Base-by-base conservation (phyloP, 306 rosid genomes). In the Glycyrrhiza uralensis region DNA sequence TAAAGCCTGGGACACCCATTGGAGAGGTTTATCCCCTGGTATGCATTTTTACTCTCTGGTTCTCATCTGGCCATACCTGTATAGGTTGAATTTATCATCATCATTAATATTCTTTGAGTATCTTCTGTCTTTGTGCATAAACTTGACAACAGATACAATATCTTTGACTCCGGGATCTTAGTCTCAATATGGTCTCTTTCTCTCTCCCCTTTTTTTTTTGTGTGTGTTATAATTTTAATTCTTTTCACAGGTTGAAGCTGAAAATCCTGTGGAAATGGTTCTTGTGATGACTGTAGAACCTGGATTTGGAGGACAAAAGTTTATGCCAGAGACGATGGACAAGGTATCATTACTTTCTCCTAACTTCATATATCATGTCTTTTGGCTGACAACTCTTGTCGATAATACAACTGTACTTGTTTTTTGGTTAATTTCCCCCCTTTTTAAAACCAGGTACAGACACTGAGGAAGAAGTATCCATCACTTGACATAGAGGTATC, bases 271-370 rank as follows among this genome's bases (percentile, higher is more conserved):
- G 70, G 96, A 87, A 79, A 78, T 95, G 97, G 97, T 95, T 87
- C 99, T 95, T 70, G 99, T 95, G 65, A 95, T 95, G 99, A 95
- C 97, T 20, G 99, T 95, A 5, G 99, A 86, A 79, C 99, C 99
- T 75, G 99, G 99, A 70, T 95, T 95, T 78, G 99, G 97, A 26
- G 99, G 99, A 71, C 99, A 95, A 66, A 91, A 95, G 63, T 95
- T 91, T 85, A 91, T 91, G 89, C 89, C 90, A 2, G 89, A 89
- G 74, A 95, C 41, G 76, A 95, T 95, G 99, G 96, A 89, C 62
- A 94, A 94, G 90, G 98, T 88, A 56, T 63, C 42, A 35, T 52
- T 38, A 44, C 39, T 35, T 22, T 49, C 35, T 60, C 66, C 54
- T 60, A 33, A 67, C 19, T 60, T 60, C 20, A 18, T 23, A 13